Evolutionary conservation across 768 basidiomycete genomes (phyloP).

Genomic region (Suillus paluster): DNA sequence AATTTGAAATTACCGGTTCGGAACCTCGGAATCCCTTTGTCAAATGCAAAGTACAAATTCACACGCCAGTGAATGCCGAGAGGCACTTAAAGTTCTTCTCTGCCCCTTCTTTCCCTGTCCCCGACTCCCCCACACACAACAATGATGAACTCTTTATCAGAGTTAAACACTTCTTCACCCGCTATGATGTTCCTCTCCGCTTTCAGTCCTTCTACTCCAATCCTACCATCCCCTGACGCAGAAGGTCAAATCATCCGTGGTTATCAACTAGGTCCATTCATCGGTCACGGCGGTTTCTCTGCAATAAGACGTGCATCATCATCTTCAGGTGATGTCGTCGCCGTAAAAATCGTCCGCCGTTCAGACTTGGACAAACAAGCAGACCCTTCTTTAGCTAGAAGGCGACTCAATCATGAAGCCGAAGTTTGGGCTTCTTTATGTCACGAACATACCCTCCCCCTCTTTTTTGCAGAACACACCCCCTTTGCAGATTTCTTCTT

Average conservation of each 20-base stretch:
- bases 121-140: neutral
- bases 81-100: neutral
- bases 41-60: neutral
- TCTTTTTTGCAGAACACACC: conserved; percentile 67
- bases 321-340: conserved; percentile 67
- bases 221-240: conserved; percentile 54
- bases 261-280: conserved; percentile 74
- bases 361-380: conserved; percentile 57
- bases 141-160: too few relatives aligned
- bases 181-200: conserved; percentile 77
- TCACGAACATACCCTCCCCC: conserved; percentile 87
- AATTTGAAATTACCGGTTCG: too few relatives aligned
- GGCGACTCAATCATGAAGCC: conserved; percentile 71
- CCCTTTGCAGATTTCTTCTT: conserved; percentile 77
- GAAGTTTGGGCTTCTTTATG: conserved; percentile 73
- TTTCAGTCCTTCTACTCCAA: conserved; percentile 50
- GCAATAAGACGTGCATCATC: conserved; percentile 73
- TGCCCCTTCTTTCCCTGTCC: neutral
- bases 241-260: conserved; percentile 71
- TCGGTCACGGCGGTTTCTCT: conserved; percentile 84
- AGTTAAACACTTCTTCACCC: too few relatives aligned
- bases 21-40: neutral
- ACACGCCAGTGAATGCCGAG: neutral
- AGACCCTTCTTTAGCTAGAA: conserved; percentile 51
- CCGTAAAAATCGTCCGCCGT: conserved; percentile 82